Evolutionary conservation across 75 land plant genomes (phyloP).

Genomic region (Adiantum capillusveneris): DNA sequence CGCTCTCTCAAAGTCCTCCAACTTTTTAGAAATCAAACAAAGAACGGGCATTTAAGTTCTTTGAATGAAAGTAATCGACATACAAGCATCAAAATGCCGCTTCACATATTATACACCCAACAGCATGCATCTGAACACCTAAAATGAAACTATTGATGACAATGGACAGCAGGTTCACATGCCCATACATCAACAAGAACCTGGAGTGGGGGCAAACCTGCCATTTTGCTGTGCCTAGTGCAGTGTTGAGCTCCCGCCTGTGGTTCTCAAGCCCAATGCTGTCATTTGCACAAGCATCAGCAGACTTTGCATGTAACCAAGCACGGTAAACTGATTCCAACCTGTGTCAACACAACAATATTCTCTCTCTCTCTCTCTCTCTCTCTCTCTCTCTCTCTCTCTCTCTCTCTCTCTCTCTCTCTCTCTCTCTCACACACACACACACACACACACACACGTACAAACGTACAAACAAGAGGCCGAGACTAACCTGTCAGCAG

Average conservation of each 20-base stretch:
- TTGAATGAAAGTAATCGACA: too few relatives aligned
- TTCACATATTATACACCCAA: too few relatives aligned
- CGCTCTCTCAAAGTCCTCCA: slow-evolving; percentile 67
- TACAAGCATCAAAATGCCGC: too few relatives aligned
- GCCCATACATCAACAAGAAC: not conserved
- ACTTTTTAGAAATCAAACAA: slow-evolving; percentile 17
- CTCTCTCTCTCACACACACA: too few relatives aligned
- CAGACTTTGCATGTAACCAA: slow-evolving; percentile 31
- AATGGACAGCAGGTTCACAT: not conserved
- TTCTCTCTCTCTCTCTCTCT: too few relatives aligned
- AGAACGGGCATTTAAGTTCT: not conserved
- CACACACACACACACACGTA: too few relatives aligned
- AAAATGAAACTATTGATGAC: too few relatives aligned
- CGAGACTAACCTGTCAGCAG: slow-evolving; percentile 42
- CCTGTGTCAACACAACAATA: too few relatives aligned
- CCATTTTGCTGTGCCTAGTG: slow-evolving; percentile 72
- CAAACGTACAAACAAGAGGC: too few relatives aligned
- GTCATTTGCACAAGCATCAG: not conserved
- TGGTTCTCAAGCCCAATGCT: slow-evolving; percentile 20
- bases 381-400: too few relatives aligned
- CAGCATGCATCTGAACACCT: too few relatives aligned
- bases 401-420: too few relatives aligned
- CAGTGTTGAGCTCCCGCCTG: slow-evolving; percentile 44
- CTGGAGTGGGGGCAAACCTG: slow-evolving; percentile 27
- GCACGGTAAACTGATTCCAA: slow-evolving; percentile 53